Evolutionary conservation across 108 stramenopile species (phyloP), one percentile per base, ranked within the genome.

Genomic region (Aureococcus anophagefferens): DNA sequence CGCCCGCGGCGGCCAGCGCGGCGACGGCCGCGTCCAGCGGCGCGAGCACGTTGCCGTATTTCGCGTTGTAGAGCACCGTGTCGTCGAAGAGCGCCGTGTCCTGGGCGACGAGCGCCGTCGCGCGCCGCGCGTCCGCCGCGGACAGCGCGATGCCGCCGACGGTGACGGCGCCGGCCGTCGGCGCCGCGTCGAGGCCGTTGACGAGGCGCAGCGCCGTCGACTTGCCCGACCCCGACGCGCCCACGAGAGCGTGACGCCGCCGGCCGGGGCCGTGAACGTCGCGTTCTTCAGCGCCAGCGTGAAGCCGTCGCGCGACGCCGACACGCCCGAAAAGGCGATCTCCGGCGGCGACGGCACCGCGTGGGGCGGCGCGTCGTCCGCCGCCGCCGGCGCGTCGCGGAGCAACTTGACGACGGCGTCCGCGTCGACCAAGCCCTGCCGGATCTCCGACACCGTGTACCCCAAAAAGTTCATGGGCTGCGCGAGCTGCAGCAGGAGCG

Each of bases 391-490:
- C 14, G 40, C 63, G 30, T 33, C 62, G 18, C 11, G 5, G 32
- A 17, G 5, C 28, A 18, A 7, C 40, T 33, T 30, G 30, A 59
- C 21, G 21, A 59, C 25, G 21, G 51, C 51, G 51, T 66, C 72
- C 65, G 33, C 29, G 65, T 72, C 72, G 15, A 72, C 65, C 30
- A 72, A 66, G 14, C 35, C 33, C 32, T 72, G 72, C 1, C 72
- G 51, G 30, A 72, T 32, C 65, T 72, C 72, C 65, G 63, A 62
- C 21, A 64, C 63, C 7, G 72, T 72, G 35, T 63, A 72, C 18
- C 72, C 72, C 32, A 72, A 11, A 32, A 66, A 72, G 36, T 72
- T 72, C 33, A 72, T 64, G 33, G 72, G 72, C 65, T 64, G 62
- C 4, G 72, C 64, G n/a, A 72, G 36, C 35, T 72, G 72, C 65